A percentile compares a stretch with the other conserved stretches of the same genome.
Evolutionary conservation across 1,284 basidiomycete genomes (phyloP).

Genomic region (Pascua sp.): DNA sequence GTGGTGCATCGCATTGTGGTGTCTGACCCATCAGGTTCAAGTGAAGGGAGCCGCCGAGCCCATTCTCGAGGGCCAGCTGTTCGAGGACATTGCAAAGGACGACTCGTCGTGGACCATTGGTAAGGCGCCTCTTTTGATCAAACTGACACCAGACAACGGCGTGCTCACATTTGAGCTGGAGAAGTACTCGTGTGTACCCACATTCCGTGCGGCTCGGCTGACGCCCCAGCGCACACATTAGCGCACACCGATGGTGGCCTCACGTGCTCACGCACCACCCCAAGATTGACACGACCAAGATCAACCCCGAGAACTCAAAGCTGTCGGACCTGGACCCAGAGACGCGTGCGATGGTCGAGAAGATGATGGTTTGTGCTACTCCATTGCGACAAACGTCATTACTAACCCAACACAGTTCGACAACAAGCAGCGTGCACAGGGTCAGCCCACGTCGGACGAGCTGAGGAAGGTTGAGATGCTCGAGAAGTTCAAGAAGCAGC

Average conservation of each 20-base stretch:
- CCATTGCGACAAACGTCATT: neutral
- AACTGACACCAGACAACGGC: constrained; percentile 30
- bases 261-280: constrained; percentile 93
- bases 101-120: constrained; percentile 97
- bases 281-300: constrained; percentile 95
- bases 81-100: constrained; percentile 88
- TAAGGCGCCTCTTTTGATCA: constrained; percentile 45
- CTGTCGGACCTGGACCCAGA: constrained; percentile 84
- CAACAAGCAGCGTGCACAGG: constrained; percentile 96
- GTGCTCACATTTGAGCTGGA: constrained; percentile 48
- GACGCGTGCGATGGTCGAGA: constrained; percentile 92
- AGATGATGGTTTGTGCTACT: constrained; percentile 87
- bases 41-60: constrained; percentile 74
- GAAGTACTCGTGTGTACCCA: constrained; percentile 40
- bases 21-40: constrained; percentile 55
- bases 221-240: constrained; percentile 32
- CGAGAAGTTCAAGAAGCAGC: constrained; percentile 80
- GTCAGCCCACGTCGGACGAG: constrained; percentile 88
- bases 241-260: constrained; percentile 82
- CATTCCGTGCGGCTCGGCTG: constrained; percentile 1
- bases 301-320: constrained; percentile 92
- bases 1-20: neutral
- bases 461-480: constrained; percentile 83
- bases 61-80: constrained; percentile 85
- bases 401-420: constrained; percentile 66